These are phyloP conservation scores for Uromyces viciae-fabae DNA, from an alignment of 1,284 basidiomycete genomes.

Conservation along the genomic window DNA sequence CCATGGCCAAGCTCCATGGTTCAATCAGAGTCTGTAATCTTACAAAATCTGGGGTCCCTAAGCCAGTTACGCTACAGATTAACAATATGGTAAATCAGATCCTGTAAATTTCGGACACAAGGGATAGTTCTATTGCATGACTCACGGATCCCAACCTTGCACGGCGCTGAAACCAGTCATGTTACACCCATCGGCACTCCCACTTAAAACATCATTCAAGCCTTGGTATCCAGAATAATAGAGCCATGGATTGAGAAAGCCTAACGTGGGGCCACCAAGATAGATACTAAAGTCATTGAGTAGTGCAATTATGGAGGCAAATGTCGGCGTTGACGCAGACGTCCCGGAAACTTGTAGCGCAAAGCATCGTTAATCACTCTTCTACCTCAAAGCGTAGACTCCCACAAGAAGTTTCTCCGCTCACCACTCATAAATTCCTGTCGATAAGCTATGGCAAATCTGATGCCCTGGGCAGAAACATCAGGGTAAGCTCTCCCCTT, in stretches of 20 bases:
- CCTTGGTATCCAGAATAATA: conserved; percentile 55
- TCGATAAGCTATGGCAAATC: conserved; percentile 44
- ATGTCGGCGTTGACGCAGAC: conserved; percentile 61
- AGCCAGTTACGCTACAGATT: conserved; percentile 29
- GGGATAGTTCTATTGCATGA: not conserved
- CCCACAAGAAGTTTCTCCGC: not conserved
- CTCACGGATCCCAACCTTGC: conserved; percentile 45
- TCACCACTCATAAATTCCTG: conserved; percentile 44
- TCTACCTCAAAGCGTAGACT: too few relatives aligned
- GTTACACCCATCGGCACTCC: conserved; percentile 53
- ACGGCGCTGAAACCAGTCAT: conserved; percentile 21
- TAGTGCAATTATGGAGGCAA: conserved; percentile 61
- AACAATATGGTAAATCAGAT: not conserved
- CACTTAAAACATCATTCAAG: conserved; percentile 60
- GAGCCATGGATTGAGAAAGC: conserved; percentile 61
- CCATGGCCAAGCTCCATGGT: conserved; percentile 30
- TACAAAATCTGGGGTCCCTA: conserved; percentile 39
- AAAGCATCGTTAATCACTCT: not conserved
- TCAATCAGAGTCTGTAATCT: conserved; percentile 23
- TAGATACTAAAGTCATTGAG: conserved; percentile 62
- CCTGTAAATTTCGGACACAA: not conserved
- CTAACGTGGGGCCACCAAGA: conserved; percentile 57
- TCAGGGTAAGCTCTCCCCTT: conserved; percentile 53
- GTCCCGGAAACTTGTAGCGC: conserved; percentile 59
- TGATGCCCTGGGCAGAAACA: conserved; percentile 52